A percentile compares a stretch with the other conserved stretches of the same genome.
Evolutionary conservation across 768 basidiomycete species (phyloP).

Genomic region (Leccinellum luteum): DNA sequence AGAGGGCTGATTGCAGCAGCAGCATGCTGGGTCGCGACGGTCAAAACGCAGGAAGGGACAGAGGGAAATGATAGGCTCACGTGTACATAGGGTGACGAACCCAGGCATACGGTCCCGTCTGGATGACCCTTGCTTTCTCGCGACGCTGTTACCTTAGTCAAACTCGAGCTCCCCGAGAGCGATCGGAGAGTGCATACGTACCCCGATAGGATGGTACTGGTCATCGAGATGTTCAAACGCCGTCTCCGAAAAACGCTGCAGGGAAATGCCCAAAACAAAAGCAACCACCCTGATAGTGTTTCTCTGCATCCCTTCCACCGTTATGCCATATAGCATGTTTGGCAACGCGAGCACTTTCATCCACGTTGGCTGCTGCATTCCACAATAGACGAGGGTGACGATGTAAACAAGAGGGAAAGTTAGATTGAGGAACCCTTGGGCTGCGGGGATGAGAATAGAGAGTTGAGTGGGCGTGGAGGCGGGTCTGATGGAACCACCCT

Average conservation of each 20-base stretch:
- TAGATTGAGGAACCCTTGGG: neutral
- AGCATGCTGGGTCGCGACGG: neutral
- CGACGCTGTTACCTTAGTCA: constrained; percentile 3
- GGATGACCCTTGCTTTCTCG: constrained; percentile 9
- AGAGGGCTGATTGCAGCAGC: neutral
- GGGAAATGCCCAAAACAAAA: neutral
- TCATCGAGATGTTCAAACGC: constrained; percentile 5
- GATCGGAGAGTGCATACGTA: neutral
- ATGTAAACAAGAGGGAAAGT: neutral
- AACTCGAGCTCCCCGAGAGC: neutral
- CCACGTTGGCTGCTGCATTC: constrained; percentile 7
- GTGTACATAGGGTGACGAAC: constrained; percentile 13
- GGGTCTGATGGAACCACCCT: constrained; percentile 8
- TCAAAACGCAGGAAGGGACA: neutral
- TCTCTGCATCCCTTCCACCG: neutral
- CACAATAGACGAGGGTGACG: neutral
- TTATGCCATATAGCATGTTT: neutral
- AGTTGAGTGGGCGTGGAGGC: neutral
- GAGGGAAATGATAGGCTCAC: neutral
- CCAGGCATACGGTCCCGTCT: constrained; percentile 15
- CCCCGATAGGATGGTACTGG: constrained; percentile 12
- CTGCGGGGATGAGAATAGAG: neutral
- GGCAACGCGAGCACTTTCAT: neutral
- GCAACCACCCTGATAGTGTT: neutral
- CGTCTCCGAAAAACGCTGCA: neutral